Evolutionary conservation across 1,284 basidiomycete genomes (phyloP), one percentile per base, ranked within the genome.

Genomic region (Taiwanofungus camphoratus): DNA sequence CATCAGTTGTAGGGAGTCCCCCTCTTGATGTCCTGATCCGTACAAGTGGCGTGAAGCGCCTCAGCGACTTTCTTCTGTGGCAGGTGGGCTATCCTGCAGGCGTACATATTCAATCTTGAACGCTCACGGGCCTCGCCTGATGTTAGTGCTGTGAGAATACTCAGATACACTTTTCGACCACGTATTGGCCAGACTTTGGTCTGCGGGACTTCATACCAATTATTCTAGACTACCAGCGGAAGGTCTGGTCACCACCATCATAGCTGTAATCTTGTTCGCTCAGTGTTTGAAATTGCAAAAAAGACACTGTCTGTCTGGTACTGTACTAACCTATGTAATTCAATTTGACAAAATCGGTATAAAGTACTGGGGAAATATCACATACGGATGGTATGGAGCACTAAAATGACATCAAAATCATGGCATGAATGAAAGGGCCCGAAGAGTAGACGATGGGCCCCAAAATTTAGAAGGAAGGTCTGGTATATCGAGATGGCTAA

Each of bases 101-200:
- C 44, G 53, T 16, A 9, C 32, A 6, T 23, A 22, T 19, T 24
- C 5, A 15, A 19, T 24, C 12, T 29, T 9, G 8, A 29, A n/a
- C 26, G 8, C 31, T 33, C 15, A 33, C 31, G 7, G 7, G 18
- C 31, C 11, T 18, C 16, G 16, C 16, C 18, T 6, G 7, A 9
- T 9, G 16, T 16, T 18, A 93, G 82, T 80, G 81, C 52, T 86
- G 74, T 42, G 83, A 92, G 53, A 65, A 86, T 52, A 90, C 92
- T 0, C 91, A 94, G 53, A 68, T 99, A n/a, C 91, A 98, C 60
- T 95, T 97, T 63, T 78, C 84, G n/a, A 67, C 82, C 24, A 80
- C 80, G 0, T 95, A 87, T 61, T 99, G 96, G 96, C 96, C 96
- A 0, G 85, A 94, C 45, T 97, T 98, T 60, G 91, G 93, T 2